Conservation (phyloP, 768 basidiomycete species). For the Pisolithus microcarpus region DNA sequence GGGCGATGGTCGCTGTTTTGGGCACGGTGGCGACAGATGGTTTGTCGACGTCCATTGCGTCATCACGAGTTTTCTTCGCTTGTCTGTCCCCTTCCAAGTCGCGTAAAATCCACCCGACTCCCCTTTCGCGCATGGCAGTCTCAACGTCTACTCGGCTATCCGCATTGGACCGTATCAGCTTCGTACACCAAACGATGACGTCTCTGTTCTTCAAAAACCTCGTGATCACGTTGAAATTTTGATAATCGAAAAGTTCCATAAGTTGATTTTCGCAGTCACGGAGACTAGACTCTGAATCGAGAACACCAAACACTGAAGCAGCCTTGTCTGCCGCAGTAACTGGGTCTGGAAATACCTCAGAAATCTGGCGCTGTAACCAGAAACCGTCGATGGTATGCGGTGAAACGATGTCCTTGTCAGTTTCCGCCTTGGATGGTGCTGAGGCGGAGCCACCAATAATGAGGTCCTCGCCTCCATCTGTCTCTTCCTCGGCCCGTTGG, state of each 20-base stretch:
- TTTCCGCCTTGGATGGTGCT: slow-evolving; percentile 40
- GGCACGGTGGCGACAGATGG: slow-evolving; percentile 43
- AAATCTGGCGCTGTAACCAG: slow-evolving; percentile 96
- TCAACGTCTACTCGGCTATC: slow-evolving; percentile 90
- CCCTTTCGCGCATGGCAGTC: slow-evolving; percentile 97
- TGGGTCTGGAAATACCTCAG: slow-evolving; percentile 87
- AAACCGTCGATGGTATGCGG: slow-evolving; percentile 93
- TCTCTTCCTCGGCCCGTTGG: slow-evolving; percentile 39
- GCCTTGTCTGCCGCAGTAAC: slow-evolving; percentile 93
- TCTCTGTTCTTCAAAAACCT: slow-evolving; percentile 94
- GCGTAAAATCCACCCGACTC: slow-evolving; percentile 90
- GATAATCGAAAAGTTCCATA: slow-evolving; percentile 94
- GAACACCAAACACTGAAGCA: slow-evolving; percentile 70
- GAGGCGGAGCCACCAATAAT: slow-evolving; percentile 71
- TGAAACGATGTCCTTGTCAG: slow-evolving; percentile 73
- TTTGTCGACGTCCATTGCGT: slow-evolving; percentile 79
- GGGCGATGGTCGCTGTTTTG: slow-evolving; percentile 79
- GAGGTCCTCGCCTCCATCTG: slow-evolving; percentile 57
- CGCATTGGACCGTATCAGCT: slow-evolving; percentile 81
- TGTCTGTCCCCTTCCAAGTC: slow-evolving; percentile 81
- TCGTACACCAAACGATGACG: slow-evolving; percentile 96
- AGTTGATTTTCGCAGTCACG: slow-evolving; percentile 94
- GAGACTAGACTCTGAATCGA: slow-evolving; percentile 78
- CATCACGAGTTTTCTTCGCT: slow-evolving; percentile 39
- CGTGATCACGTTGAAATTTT: slow-evolving; percentile 83